phyloP scores from a whole-genome alignment of 768 basidiomycete species.

The Lentinus brumalis region DNA sequence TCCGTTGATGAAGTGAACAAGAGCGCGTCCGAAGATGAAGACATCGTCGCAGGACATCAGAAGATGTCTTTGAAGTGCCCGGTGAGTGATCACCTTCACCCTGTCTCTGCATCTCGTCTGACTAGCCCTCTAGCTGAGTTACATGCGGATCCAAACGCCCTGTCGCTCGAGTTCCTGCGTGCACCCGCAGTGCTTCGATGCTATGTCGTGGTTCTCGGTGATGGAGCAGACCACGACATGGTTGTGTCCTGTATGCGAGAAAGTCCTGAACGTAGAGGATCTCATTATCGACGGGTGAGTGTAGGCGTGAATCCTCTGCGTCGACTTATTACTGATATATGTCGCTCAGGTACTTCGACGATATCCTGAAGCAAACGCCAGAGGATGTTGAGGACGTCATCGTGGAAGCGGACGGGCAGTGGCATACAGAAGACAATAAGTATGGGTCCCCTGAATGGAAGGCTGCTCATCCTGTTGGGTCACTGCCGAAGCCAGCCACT shows the following conservation, averaged over 20 bases:
- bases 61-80: conserved; percentile 94
- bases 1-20: conserved; percentile 49
- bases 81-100: conserved; percentile 48
- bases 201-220: conserved; percentile 88
- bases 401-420: conserved; percentile 92
- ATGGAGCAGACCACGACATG: conserved; percentile 98
- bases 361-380: conserved; percentile 75
- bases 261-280: conserved; percentile 72
- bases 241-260: conserved; percentile 93
- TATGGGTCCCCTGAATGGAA: conserved; percentile 77
- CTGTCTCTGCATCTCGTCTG: neutral
- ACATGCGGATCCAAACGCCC: conserved; percentile 80
- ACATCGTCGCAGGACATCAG: conserved; percentile 87
- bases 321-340: neutral
- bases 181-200: conserved; percentile 96
- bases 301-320: neutral
- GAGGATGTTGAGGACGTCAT: conserved; percentile 89
- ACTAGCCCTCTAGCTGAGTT: conserved; percentile 62
- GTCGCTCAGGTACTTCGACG: conserved; percentile 74
- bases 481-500: conserved; percentile 17
- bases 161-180: conserved; percentile 86
- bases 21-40: conserved; percentile 68
- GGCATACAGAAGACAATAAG: conserved; percentile 92
- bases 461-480: conserved; percentile 42
- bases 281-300: conserved; percentile 89